Percentiles rank a stretch among this genome's conserved stretches.
Evolutionary conservation across 2,329 filamentous ascomycete genomes (phyloP).

Genomic region (Clathrospora elynae): DNA sequence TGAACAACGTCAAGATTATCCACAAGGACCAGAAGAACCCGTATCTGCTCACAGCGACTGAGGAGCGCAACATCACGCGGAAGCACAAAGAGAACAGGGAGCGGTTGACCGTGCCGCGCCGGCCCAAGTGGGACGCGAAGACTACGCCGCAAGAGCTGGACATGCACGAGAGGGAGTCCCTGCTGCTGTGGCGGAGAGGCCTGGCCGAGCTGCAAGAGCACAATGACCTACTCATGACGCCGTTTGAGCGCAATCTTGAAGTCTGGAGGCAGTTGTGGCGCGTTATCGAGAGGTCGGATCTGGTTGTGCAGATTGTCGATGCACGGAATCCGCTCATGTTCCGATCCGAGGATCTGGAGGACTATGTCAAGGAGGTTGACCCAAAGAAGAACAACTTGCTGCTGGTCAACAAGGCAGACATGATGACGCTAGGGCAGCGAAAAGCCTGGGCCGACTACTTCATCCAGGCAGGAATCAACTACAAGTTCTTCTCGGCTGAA

Average conservation of each 20-base stretch:
- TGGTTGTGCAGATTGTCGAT: slow-evolving; percentile 98
- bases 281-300: slow-evolving; percentile 93
- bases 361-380: slow-evolving; percentile 92
- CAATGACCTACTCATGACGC: slow-evolving; percentile 93
- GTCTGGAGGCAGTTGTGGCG: slow-evolving; percentile 98
- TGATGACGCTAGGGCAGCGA: slow-evolving; percentile 90
- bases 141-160: slow-evolving; percentile 87
- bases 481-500: slow-evolving; percentile 94
- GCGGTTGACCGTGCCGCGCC: slow-evolving; percentile 83
- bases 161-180: slow-evolving; percentile 73
- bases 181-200: slow-evolving; percentile 87
- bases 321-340: slow-evolving; percentile 93
- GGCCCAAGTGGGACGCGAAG: slow-evolving; percentile 83
- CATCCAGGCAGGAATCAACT: slow-evolving; percentile 77
- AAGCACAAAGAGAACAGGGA: slow-evolving; percentile 83
- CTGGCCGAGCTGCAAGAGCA: slow-evolving; percentile 92
- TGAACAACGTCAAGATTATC: slow-evolving; percentile 99
- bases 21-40: slow-evolving; percentile 96
- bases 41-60: slow-evolving; percentile 81
- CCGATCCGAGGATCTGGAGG: slow-evolving; percentile 89
- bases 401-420: slow-evolving; percentile 97
- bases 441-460: slow-evolving; percentile 87
- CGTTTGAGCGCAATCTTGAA: slow-evolving; percentile 95
- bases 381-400: slow-evolving; percentile 86
- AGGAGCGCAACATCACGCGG: slow-evolving; percentile 76